These are phyloP conservation scores for Dendrocalamus latiflorus DNA, from an alignment of 202 grass and related monocot genomes.

Conservation along the genomic window DNA sequence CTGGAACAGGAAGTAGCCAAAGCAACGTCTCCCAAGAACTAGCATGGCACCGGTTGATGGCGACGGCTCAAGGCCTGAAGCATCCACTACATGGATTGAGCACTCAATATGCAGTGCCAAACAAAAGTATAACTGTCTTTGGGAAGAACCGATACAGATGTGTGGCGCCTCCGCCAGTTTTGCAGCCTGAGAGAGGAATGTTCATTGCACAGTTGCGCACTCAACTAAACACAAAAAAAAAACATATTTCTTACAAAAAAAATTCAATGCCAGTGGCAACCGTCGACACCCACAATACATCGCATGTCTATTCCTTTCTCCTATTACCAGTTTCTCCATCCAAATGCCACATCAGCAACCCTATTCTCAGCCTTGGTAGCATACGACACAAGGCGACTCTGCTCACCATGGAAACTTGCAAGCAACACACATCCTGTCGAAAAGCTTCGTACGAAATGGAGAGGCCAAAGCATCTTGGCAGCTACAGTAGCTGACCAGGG, in stretches of 20 bases:
- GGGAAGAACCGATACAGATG: background rate
- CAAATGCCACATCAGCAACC: no score
- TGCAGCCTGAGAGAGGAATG: background rate
- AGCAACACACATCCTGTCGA: slow-evolving; percentile 12
- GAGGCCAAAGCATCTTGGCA: background rate
- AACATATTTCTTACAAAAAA: background rate
- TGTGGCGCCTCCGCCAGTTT: background rate
- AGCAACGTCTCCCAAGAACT: no score
- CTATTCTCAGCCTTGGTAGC: no score
- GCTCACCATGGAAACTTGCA: background rate
- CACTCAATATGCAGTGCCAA: no score
- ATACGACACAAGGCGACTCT: no score
- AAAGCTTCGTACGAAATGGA: slow-evolving; percentile 12
- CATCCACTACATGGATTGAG: background rate
- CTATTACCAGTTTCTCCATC: slow-evolving; percentile 1
- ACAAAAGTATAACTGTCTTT: no score
- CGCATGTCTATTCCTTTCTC: background rate
- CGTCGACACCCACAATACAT: slow-evolving; percentile 11
- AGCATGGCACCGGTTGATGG: no score
- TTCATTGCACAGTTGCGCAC: background rate
- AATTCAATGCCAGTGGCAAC: background rate
- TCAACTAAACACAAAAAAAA: background rate
- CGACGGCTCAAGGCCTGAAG: no score
- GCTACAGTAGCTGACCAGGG: no score
- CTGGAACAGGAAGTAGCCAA: no score